Evolutionary conservation across 345 rosid genomes (phyloP), one percentile per base, ranked within the genome.

Genomic region (Citrus hindsii): DNA sequence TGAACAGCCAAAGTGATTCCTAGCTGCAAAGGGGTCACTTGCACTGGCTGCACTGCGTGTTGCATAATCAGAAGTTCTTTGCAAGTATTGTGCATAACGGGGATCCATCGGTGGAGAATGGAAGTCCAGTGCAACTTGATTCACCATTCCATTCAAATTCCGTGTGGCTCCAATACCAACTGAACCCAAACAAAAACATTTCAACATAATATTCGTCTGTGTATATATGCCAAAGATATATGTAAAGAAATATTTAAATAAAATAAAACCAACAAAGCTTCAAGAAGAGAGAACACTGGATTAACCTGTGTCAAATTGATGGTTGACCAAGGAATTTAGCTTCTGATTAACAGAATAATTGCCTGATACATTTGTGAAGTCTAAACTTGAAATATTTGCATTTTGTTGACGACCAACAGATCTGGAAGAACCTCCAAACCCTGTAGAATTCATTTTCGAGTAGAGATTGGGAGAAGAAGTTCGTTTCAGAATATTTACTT

Each of bases 381-480:
- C 89, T 69, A 75, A 64, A 83, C 79, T 83, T 69, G 86, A 77
- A 73, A 82, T 77, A 73, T 86, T 83, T 76, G 84, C 78, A 82
- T 85, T 86, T 78, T 77, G 86, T 75, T 71, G 84, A 72, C 67
- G 80, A 69, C 66, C 82, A 85, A 85, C 80, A 77, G 90, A 80
- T 82, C 87, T 77, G 68, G 88, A 92, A 24, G 82, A 80, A 80
- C 73, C 78, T 84, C 85, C 94, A 76, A 89, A 65, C 72, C 90
- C 87, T 24, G 85, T 82, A 69, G 89, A 84, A 81, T 85, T 88
- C 80, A 82, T 73, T 59, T 79, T 81, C 56, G 90, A 82, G 82
- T 86, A 86, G 58, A 91, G 92, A 88, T 89, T 90, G 75, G 91
- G 86, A 48, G 91, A 90, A 79, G 96, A 91, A 82, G 90, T 86